A percentile compares a stretch with the other conserved stretches of the same genome.
Conservation (phyloP, 352 stramenopile genomes). For the Phytophthora hybrid region DNA sequence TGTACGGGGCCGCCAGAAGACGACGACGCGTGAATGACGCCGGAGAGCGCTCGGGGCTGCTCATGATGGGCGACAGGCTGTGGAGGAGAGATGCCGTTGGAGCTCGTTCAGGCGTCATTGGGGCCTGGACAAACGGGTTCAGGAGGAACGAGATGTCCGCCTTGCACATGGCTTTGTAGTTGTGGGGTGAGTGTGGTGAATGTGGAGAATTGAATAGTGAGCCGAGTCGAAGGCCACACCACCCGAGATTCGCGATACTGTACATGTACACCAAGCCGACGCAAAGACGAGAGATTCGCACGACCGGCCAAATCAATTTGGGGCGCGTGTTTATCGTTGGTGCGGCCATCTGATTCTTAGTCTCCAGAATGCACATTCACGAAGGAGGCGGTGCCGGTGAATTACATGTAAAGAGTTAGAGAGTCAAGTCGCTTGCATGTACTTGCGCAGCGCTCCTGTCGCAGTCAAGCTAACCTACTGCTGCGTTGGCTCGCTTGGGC, state of each 20-base stretch:
- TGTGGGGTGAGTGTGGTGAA: slow-evolving; percentile 25
- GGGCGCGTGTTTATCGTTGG: slow-evolving; percentile 3
- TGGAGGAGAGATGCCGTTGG: slow-evolving; percentile 25
- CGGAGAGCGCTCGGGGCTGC: slow-evolving; percentile 22
- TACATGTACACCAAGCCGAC: too few relatives aligned
- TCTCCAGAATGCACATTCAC: neutral
- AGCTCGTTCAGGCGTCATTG: slow-evolving; percentile 17
- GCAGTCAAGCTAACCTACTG: neutral
- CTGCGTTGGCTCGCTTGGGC: neutral
- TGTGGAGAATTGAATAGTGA: slow-evolving; percentile 29
- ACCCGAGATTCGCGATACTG: too few relatives aligned
- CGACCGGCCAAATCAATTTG: neutral
- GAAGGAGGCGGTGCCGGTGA: neutral
- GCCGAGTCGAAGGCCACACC: too few relatives aligned
- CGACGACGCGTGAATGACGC: slow-evolving; percentile 24
- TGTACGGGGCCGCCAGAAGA: slow-evolving; percentile 42
- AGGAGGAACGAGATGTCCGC: slow-evolving; percentile 56
- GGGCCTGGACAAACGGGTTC: slow-evolving; percentile 33
- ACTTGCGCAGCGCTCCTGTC: neutral
- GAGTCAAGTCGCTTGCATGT: neutral
- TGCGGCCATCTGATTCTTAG: neutral
- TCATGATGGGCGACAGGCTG: slow-evolving; percentile 29
- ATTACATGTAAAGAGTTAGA: too few relatives aligned
- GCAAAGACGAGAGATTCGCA: slow-evolving; percentile 1
- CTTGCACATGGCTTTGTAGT: slow-evolving; percentile 41